A percentile compares a stretch with the other conserved stretches of the same genome.
Conservation (phyloP, 2,329 filamentous ascomycete genomes). For the Akanthomyces dipterigenus region DNA sequence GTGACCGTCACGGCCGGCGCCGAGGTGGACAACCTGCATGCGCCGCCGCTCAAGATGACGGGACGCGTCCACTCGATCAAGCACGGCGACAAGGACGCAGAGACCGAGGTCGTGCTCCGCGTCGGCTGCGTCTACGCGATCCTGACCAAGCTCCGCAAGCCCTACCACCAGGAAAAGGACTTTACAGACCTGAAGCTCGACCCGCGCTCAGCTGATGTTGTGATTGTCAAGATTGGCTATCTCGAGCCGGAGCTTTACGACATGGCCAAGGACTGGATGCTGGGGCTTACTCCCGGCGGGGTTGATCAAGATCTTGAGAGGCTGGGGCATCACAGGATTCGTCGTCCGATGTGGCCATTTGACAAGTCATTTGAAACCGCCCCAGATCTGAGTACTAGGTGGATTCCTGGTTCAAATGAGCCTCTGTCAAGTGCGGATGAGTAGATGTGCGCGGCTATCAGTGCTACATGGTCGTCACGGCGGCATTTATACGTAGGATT, state of each 20-base stretch:
- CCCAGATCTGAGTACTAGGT: slow-evolving; percentile 17
- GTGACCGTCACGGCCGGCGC: slow-evolving; percentile 46
- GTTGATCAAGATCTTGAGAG: slow-evolving; percentile 46
- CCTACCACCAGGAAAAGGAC: slow-evolving; percentile 46
- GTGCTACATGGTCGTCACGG: not conserved
- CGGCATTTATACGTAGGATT: not conserved
- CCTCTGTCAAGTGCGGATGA: slow-evolving; percentile 14
- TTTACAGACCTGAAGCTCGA: slow-evolving; percentile 41
- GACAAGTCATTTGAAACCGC: slow-evolving; percentile 17
- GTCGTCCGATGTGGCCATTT: slow-evolving; percentile 37
- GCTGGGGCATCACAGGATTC: slow-evolving; percentile 41
- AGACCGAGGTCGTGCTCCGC: slow-evolving; percentile 41
- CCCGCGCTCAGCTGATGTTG: slow-evolving; percentile 40
- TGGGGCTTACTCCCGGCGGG: slow-evolving; percentile 45
- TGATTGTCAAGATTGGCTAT: slow-evolving; percentile 51
- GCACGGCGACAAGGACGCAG: slow-evolving; percentile 41
- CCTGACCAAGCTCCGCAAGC: slow-evolving; percentile 44
- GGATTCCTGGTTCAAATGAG: slow-evolving; percentile 18
- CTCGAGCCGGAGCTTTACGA: slow-evolving; percentile 47
- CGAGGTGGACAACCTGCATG: slow-evolving; percentile 40
- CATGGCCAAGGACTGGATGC: slow-evolving; percentile 49
- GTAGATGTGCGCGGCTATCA: not conserved
- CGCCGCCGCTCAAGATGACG: slow-evolving; percentile 43
- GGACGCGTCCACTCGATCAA: slow-evolving; percentile 44
- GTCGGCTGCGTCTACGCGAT: slow-evolving; percentile 45